These are phyloP conservation scores for Fagus crenata DNA, from an alignment of 306 rosid species.

Conservation along the genomic window DNA sequence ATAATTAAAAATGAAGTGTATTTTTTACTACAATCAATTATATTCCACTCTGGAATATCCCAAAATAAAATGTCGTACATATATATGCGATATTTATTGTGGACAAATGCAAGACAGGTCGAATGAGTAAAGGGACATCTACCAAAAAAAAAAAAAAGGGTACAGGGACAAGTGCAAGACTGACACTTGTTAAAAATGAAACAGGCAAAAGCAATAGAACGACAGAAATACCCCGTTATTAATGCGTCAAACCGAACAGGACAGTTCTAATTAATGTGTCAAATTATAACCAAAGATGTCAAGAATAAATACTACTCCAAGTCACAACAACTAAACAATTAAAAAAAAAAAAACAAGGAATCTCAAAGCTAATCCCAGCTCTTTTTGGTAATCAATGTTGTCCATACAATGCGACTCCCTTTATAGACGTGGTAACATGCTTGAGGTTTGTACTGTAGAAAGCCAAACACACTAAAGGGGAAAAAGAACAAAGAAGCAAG, in stretches of 20 bases:
- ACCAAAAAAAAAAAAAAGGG: no score
- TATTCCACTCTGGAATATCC: no score
- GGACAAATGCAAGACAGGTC: background rate
- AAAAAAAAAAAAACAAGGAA: background rate
- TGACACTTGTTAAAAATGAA: background rate
- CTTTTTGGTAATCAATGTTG: background rate
- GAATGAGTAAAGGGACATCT: no score
- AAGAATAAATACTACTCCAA: background rate
- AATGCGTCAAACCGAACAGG: background rate
- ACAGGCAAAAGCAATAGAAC: background rate
- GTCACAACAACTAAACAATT: background rate
- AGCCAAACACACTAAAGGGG: background rate
- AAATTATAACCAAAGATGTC: background rate
- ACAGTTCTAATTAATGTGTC: background rate
- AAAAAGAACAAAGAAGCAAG: background rate
- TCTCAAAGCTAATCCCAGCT: background rate
- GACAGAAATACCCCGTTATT: background rate
- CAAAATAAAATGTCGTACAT: background rate
- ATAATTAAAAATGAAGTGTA: no score
- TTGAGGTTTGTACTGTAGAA: background rate
- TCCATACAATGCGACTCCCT: background rate
- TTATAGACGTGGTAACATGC: background rate
- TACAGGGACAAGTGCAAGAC: background rate
- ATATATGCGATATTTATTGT: background rate
- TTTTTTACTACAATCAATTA: no score